A percentile compares a stretch with the other conserved stretches of the same genome.
Evolutionary conservation across 2,329 filamentous ascomycete genomes (phyloP).

Genomic region (Corynespora cassiicola): DNA sequence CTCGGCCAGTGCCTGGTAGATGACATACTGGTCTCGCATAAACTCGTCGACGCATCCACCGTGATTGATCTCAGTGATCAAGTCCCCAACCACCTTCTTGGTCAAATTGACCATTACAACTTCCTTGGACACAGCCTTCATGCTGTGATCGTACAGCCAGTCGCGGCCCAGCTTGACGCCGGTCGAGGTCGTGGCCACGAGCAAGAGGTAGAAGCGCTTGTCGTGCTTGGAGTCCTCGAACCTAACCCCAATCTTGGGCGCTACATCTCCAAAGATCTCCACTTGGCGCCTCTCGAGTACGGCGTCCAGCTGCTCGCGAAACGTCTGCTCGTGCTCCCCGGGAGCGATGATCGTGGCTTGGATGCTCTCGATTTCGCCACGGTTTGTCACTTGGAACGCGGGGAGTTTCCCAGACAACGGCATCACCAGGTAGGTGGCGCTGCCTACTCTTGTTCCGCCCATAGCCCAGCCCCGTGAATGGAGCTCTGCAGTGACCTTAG

Average conservation of each 20-base stretch:
- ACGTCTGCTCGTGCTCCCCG: conserved; percentile 31
- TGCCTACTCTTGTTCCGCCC: conserved; percentile 55
- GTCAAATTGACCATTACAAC: conserved; percentile 46
- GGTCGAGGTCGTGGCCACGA: conserved; percentile 59
- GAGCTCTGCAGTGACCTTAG: conserved; percentile 50
- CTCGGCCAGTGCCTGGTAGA: conserved; percentile 63
- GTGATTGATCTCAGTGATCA: conserved; percentile 55
- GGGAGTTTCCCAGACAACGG: conserved; percentile 44
- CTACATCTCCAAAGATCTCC: conserved; percentile 22
- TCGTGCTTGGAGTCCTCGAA: conserved; percentile 53
- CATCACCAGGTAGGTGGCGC: conserved; percentile 56
- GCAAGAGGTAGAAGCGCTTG: conserved; percentile 59
- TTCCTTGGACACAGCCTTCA: conserved; percentile 27
- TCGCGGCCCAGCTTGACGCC: conserved; percentile 60
- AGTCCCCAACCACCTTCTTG: conserved; percentile 50
- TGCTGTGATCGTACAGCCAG: conserved; percentile 51
- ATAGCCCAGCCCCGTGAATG: conserved; percentile 62
- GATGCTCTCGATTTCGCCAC: conserved; percentile 35
- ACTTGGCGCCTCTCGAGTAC: conserved; percentile 25
- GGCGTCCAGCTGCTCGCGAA: conserved; percentile 30
- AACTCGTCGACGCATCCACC: conserved; percentile 60
- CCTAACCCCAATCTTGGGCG: conserved; percentile 18
- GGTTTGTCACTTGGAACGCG: conserved; percentile 42
- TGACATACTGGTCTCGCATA: conserved; percentile 65
- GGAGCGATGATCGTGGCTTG: conserved; percentile 49